Percentiles rank a stretch among this genome's conserved stretches.
These are phyloP conservation scores for Mucor sp. DNA, from an alignment of 371 early-diverging fungal species.

Conservation along the genomic window DNA sequence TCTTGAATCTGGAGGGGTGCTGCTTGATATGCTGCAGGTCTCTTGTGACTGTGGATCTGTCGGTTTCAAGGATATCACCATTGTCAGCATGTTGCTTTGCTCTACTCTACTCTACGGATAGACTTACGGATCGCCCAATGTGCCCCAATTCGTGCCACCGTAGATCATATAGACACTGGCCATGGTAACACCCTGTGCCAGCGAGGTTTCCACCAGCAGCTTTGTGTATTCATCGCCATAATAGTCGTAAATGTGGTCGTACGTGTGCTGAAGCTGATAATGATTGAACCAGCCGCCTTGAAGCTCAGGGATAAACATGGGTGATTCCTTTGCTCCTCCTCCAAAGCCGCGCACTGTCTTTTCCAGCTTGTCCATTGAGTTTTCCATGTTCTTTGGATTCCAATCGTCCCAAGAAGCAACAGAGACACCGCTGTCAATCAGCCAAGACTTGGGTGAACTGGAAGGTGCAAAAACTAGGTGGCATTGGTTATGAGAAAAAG, in stretches of 20 bases:
- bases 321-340: conserved; percentile 70
- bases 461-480: conserved; percentile 63
- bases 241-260: conserved; percentile 70
- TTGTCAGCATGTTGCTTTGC: background rate
- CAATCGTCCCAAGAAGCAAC: conserved; percentile 62
- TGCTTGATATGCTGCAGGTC: no score
- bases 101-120: background rate
- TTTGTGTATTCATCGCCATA: conserved; percentile 77
- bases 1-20: no score
- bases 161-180: conserved; percentile 75
- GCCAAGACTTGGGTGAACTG: conserved; percentile 61
- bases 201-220: conserved; percentile 58
- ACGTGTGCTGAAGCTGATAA: conserved; percentile 66
- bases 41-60: no score
- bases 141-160: conserved; percentile 89
- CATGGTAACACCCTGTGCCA: conserved; percentile 76
- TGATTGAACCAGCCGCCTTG: conserved; percentile 88
- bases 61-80: no score
- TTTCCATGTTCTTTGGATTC: conserved; percentile 60
- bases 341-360: conserved; percentile 74
- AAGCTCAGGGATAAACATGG: conserved; percentile 79
- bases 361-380: conserved; percentile 68
- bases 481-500: no score
- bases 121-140: conserved; percentile 74
- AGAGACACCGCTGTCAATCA: conserved; percentile 48